Evolutionary conservation across 139 green algal species (phyloP), one percentile per base, ranked within the genome.

Genomic region (Tetradesmus lagerheimii): DNA sequence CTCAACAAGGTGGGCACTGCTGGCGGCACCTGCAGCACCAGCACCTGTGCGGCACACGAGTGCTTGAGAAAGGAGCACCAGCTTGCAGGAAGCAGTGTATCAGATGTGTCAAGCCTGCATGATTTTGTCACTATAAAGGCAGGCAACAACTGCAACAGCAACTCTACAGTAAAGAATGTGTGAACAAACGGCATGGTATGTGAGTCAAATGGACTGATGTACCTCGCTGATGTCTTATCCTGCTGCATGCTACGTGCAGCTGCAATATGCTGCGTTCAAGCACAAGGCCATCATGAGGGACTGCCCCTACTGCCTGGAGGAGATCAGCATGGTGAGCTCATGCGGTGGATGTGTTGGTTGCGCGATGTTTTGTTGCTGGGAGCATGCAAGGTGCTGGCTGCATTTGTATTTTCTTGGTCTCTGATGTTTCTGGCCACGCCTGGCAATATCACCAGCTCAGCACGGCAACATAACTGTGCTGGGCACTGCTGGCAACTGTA

Each of bases 211-310:
- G 66, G 9, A 35, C 66, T 4, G 38, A 37, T 38, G 3, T 64
- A 8, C 43, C 8, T 64, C 2, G 2, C 14, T 64, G 50, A 12
- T 11, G 38, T 27, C 67, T 12, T 80, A 16, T 38, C 15, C 38
- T 57, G 18, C 38, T 83, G 25, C 77, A 5, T 53, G 35, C 16
- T 43, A 23, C 31, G 50, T 76, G 64, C 71, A 83, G 71, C 41
- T 89, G 23, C 71, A 84, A 75, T 89, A 84, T 43, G 71, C 85
- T 38, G 85, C 74, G 4, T 89, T 84, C 85, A 89, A 89, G 71
- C 71, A 89, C 85, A 89, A 89, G 43, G 85, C 85, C 67, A 83
- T 89, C 74, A 74, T 83, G 74, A 20, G 74, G 9, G 85, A 89
- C 29, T 89, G 85, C 45, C 85, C 85, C 1, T 79, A 39, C 15